These are phyloP conservation scores for Rhamnella rubrinervis DNA, from an alignment of 331 rosid genomes.

Conservation along the genomic window DNA sequence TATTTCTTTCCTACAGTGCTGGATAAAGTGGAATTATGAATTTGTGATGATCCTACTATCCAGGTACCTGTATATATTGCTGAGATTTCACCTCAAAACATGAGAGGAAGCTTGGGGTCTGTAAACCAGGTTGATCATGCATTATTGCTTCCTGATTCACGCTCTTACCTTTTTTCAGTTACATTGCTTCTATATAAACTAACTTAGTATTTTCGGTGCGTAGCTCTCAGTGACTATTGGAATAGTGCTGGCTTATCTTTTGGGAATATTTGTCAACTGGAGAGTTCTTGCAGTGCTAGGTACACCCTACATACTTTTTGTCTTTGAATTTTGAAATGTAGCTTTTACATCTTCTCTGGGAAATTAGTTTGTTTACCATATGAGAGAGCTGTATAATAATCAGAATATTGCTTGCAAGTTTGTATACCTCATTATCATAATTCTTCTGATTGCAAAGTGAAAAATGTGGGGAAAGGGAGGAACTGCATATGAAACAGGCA, in stretches of 20 bases:
- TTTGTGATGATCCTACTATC: slow-evolving; percentile 8
- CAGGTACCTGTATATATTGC: slow-evolving; percentile 93
- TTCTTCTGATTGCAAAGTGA: background rate
- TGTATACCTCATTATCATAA: background rate
- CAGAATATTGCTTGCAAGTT: background rate
- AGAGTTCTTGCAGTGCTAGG: slow-evolving; percentile 84
- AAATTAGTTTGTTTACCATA: background rate
- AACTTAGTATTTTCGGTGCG: slow-evolving; percentile 6
- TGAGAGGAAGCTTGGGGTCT: slow-evolving; percentile 85
- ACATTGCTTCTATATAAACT: background rate
- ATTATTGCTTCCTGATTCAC: slow-evolving; percentile 10
- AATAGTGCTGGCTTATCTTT: slow-evolving; percentile 65
- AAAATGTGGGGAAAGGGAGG: background rate
- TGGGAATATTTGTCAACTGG: slow-evolving; percentile 83
- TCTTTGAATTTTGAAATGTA: slow-evolving; percentile 2
- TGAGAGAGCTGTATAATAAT: background rate
- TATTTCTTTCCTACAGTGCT: slow-evolving; percentile 14
- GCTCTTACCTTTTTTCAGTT: slow-evolving; percentile 1
- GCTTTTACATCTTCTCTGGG: background rate
- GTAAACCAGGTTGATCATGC: slow-evolving; percentile 67
- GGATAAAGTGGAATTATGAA: slow-evolving; percentile 10
- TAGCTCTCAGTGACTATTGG: slow-evolving; percentile 85
- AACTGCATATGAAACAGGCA: background rate
- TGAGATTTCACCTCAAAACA: slow-evolving; percentile 78
- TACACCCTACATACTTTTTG: slow-evolving; percentile 19